Evolutionary conservation across 352 stramenopile genomes (phyloP), one percentile per base, ranked within the genome.

Genomic region (Aphanomyces astaci): DNA sequence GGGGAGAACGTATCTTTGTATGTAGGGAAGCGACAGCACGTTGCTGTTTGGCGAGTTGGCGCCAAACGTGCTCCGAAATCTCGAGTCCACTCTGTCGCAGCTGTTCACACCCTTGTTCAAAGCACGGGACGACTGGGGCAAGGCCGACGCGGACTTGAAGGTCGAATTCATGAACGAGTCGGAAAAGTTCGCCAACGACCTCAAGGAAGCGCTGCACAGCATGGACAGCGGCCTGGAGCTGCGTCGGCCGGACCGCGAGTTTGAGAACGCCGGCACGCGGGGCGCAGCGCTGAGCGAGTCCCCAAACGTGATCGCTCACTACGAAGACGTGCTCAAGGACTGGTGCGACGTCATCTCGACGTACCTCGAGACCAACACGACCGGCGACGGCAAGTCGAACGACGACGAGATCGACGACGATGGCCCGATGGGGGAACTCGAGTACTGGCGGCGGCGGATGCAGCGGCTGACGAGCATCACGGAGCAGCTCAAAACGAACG

Each of bases 401-500:
- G 80, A 90, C 30, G 76, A 87, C 64, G 78, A 77, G 52, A 89
- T 88, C 22, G 82, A 96, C 24, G 88, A 97, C 66, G 86, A 94
- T 39, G 96, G 96, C 0, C 96, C 96, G 0, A 97, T 98, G 78
- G 95, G 90, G 5, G 96, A 99, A 78, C 88, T 99, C 36, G 94
- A 99, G 77, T 97, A 98, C 74, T 99, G 96, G 97, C 80, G 96
- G 10, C 82, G 87, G 32, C 85, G 95, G 56, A 99, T 98, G 92
- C 96, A 99, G 74, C 85, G 96, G 1, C 81, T 99, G n/a, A 98
- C 94, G n/a, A 98, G 92, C 62, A 98, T 99, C 75, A 98, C 93
- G 17, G 96, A 99, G 73, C 96, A 99, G 80, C 83, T 99, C 52
- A 98, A 98, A 75, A 92, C 96, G 71, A 96, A 95, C 73, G 94